Evolutionary conservation across 177 flowering plant species (phyloP).

Genomic region (Vitis hybrid): DNA sequence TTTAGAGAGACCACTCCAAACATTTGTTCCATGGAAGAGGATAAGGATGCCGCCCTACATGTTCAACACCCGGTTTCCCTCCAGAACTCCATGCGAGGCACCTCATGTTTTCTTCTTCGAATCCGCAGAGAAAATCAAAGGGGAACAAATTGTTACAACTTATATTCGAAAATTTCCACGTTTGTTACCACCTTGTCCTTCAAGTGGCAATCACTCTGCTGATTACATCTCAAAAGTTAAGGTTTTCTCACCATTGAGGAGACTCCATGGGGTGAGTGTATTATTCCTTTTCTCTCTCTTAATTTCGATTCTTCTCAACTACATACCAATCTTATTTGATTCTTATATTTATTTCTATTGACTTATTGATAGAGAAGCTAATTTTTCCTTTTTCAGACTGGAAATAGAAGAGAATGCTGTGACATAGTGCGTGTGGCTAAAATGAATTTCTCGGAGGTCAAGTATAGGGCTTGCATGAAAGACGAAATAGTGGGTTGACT

Average conservation of each 20-base stretch:
- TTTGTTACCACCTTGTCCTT: slow-evolving; percentile 28
- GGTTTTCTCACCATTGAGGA: slow-evolving; percentile 37
- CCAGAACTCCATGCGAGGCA: slow-evolving; percentile 47
- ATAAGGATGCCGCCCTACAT: slow-evolving; percentile 29
- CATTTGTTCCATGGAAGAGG: slow-evolving; percentile 51
- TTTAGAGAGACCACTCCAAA: slow-evolving; percentile 50
- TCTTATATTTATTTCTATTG: not conserved
- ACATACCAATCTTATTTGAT: not conserved
- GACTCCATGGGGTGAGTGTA: slow-evolving; percentile 18
- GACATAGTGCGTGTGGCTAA: slow-evolving; percentile 16
- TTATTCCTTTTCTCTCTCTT: not conserved
- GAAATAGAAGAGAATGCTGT: slow-evolving; percentile 43
- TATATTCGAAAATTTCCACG: slow-evolving; percentile 29
- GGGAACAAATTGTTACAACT: slow-evolving; percentile 18
- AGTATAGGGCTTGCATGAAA: slow-evolving; percentile 28
- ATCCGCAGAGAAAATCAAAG: slow-evolving; percentile 18
- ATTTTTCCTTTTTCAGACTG: slow-evolving; percentile 21
- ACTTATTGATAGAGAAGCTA: not conserved
- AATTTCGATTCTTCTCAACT: not conserved
- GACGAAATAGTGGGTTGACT: slow-evolving; percentile 24
- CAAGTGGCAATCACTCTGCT: slow-evolving; percentile 38
- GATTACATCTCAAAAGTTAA: slow-evolving; percentile 34
- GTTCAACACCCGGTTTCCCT: slow-evolving; percentile 44
- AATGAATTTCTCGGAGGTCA: slow-evolving; percentile 21
- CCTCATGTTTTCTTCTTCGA: slow-evolving; percentile 60